phyloP scores from a whole-genome alignment of 2,329 filamentous ascomycete species.

The Exophiala phaeomuriformis region DNA sequence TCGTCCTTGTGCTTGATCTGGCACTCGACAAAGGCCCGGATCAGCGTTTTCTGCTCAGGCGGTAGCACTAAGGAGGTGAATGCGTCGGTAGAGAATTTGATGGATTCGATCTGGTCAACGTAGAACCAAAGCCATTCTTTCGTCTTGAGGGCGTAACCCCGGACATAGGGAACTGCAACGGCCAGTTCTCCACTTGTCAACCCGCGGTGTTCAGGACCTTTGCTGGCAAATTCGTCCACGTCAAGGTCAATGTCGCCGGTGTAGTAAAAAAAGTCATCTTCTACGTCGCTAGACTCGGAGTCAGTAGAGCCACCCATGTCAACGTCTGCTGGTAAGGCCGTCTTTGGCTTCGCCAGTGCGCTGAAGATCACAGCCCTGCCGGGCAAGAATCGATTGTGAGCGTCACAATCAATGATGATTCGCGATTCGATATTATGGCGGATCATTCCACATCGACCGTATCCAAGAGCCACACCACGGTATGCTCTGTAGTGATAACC shows the following conservation, averaged over 20 bases:
- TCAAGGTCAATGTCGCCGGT: conserved; percentile 20
- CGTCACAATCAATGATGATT: conserved; percentile 48
- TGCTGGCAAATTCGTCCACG: too few relatives aligned
- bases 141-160: conserved; percentile 44
- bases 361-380: conserved; percentile 31
- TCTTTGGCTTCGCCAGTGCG: background rate
- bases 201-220: conserved; percentile 9
- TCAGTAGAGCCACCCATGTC: background rate
- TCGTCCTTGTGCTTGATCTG: conserved; percentile 35
- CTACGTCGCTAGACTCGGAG: background rate
- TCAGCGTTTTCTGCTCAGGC: conserved; percentile 41
- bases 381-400: conserved; percentile 44
- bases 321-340: background rate
- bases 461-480: conserved; percentile 37
- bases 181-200: conserved; percentile 34
- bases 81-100: conserved; percentile 40
- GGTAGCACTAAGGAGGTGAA: conserved; percentile 46
- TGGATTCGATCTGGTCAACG: conserved; percentile 36
- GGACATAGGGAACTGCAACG: conserved; percentile 37
- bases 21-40: conserved; percentile 42
- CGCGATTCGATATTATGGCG: conserved; percentile 38
- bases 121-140: conserved; percentile 40
- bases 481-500: conserved; percentile 48
- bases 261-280: conserved; percentile 7
- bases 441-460: conserved; percentile 29